Evolutionary conservation across 139 green algal genomes (phyloP).

Genomic region (Edaphochlamys debaryana): DNA sequence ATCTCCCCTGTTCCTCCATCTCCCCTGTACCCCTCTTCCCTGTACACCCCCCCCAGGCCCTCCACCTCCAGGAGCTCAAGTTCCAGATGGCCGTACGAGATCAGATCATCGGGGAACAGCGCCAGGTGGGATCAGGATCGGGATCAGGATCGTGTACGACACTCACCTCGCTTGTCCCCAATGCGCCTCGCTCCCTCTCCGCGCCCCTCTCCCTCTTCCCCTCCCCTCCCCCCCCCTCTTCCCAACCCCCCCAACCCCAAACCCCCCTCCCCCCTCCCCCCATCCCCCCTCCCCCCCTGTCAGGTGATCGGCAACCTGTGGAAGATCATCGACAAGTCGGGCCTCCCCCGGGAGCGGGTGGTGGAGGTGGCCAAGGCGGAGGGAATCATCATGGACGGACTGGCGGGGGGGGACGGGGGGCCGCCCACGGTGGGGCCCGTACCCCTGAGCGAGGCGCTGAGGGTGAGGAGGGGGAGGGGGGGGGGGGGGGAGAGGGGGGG

Average conservation of each 20-base stretch:
- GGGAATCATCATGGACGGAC: slow-evolving; percentile 68
- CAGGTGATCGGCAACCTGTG: slow-evolving; percentile 74
- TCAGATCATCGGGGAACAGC: slow-evolving; percentile 79
- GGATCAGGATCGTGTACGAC: not conserved
- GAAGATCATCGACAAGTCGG: slow-evolving; percentile 67
- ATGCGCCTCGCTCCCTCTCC: no score
- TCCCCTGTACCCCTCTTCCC: not conserved
- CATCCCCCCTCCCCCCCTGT: no score
- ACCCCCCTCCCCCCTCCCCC: no score
- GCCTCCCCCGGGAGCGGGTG: slow-evolving; percentile 56
- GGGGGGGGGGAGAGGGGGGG: not conserved
- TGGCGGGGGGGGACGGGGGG: slow-evolving; percentile 28
- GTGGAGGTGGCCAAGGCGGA: slow-evolving; percentile 54
- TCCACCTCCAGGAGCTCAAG: slow-evolving; percentile 67
- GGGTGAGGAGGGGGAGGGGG: not conserved
- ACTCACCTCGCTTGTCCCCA: no score
- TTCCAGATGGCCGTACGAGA: slow-evolving; percentile 82
- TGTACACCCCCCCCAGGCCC: slow-evolving; percentile 47
- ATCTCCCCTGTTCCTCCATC: not conserved
- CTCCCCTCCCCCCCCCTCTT: not conserved
- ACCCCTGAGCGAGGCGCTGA: slow-evolving; percentile 37
- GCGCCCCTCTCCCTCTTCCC: no score
- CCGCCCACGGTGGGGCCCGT: slow-evolving; percentile 32
- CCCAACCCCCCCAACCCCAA: not conserved
- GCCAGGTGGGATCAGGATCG: slow-evolving; percentile 49